Percentiles rank a stretch among this genome's conserved stretches.
phyloP scores from a whole-genome alignment of 2,329 filamentous ascomycete genomes.

The Claviceps africana region DNA sequence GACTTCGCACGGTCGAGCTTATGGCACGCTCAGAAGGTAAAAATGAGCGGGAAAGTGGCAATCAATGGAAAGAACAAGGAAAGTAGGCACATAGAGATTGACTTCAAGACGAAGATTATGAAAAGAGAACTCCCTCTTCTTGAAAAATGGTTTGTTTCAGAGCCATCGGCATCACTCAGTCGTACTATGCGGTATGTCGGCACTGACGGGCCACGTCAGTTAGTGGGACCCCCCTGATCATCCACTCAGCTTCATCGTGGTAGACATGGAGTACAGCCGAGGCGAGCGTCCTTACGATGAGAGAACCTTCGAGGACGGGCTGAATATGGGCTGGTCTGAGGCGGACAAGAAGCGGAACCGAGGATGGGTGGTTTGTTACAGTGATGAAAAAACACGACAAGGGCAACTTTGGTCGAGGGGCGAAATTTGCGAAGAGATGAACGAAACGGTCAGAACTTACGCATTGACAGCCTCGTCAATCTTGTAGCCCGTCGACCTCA shows the following conservation, averaged over 20 bases:
- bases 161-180: constrained; percentile 23
- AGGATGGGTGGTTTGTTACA: background rate
- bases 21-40: background rate
- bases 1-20: background rate
- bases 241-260: constrained; percentile 8
- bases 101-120: background rate
- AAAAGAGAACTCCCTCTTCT: background rate
- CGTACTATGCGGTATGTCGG: constrained; percentile 21
- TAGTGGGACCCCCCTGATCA: constrained; percentile 19
- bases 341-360: background rate
- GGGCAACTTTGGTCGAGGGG: background rate
- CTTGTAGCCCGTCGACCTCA: constrained; percentile 35
- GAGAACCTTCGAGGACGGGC: background rate
- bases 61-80: background rate
- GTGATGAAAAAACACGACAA: background rate
- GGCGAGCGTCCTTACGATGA: background rate
- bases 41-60: background rate
- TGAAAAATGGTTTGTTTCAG: constrained; percentile 16
- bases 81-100: background rate
- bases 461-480: constrained; percentile 40
- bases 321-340: background rate
- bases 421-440: background rate
- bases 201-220: constrained; percentile 14
- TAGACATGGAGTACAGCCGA: background rate
- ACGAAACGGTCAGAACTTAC: constrained; percentile 29